Evolutionary conservation across 257 asterid genomes (phyloP).

Genomic region (Solanum sitiens): DNA sequence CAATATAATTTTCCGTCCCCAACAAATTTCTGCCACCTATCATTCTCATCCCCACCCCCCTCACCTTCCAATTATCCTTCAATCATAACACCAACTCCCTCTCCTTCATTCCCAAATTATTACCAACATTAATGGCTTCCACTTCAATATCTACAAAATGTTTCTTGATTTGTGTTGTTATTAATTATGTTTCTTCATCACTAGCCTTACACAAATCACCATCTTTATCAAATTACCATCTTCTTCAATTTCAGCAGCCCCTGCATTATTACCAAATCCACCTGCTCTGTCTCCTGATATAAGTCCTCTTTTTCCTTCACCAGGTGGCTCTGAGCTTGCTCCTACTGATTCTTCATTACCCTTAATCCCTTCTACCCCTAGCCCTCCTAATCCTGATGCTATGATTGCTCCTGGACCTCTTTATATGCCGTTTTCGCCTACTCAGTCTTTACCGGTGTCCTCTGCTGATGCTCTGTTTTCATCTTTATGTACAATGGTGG

Average conservation of each 20-base stretch:
- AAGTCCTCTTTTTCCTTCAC: slow-evolving; percentile 66
- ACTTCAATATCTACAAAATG: background rate
- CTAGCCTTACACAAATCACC: background rate
- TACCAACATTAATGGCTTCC: slow-evolving; percentile 30
- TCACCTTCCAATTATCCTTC: slow-evolving; percentile 1
- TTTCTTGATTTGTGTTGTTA: slow-evolving; percentile 6
- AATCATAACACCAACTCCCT: background rate
- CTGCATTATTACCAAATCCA: slow-evolving; percentile 55
- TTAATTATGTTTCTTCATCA: background rate
- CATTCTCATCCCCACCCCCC: slow-evolving; percentile 1
- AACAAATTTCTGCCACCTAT: slow-evolving; percentile 1
- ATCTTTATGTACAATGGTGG: slow-evolving; percentile 4
- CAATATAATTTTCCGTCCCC: no score
- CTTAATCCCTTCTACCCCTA: slow-evolving; percentile 77
- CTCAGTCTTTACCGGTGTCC: slow-evolving; percentile 32
- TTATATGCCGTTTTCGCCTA: slow-evolving; percentile 24
- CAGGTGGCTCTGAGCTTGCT: slow-evolving; percentile 61
- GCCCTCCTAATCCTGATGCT: slow-evolving; percentile 88
- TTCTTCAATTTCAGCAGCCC: slow-evolving; percentile 82
- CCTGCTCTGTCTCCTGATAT: slow-evolving; percentile 68
- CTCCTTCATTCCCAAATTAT: background rate
- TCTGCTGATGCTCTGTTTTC: slow-evolving; percentile 18
- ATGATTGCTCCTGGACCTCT: slow-evolving; percentile 45
- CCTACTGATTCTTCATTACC: slow-evolving; percentile 64
- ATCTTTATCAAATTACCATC: slow-evolving; percentile 22